A percentile compares a stretch with the other conserved stretches of the same genome.
Evolutionary conservation across 1,284 basidiomycete genomes (phyloP).

Genomic region (Heterobasidion parviporum): DNA sequence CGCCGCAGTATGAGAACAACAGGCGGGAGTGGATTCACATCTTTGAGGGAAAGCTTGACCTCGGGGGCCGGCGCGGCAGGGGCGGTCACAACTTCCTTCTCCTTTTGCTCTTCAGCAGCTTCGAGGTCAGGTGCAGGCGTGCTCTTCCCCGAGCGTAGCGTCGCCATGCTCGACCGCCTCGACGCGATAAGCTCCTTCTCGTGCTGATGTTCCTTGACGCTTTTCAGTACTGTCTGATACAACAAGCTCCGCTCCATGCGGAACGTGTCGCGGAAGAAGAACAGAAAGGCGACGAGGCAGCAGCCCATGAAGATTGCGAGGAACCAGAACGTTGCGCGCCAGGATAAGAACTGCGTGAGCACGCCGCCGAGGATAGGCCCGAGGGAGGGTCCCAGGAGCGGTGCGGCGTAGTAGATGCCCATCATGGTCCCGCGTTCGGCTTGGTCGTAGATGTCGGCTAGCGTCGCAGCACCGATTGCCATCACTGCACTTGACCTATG

Average conservation of each 20-base stretch:
- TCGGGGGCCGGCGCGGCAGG: constrained; percentile 17
- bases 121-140: background rate
- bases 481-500: constrained; percentile 69
- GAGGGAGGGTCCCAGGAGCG: constrained; percentile 44
- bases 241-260: constrained; percentile 70
- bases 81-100: background rate
- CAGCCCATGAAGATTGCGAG: constrained; percentile 55
- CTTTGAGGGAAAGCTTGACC: constrained; percentile 53
- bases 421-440: constrained; percentile 74
- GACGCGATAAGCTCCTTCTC: background rate
- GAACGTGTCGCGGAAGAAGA: constrained; percentile 79
- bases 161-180: constrained; percentile 6
- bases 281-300: constrained; percentile 49
- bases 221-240: constrained; percentile 56
- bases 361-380: constrained; percentile 71
- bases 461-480: constrained; percentile 71
- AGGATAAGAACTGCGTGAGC: constrained; percentile 60
- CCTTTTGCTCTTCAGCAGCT: constrained; percentile 34
- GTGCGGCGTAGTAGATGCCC: constrained; percentile 59
- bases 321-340: constrained; percentile 82
- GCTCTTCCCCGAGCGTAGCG: background rate
- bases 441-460: constrained; percentile 78
- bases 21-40: constrained; percentile 68
- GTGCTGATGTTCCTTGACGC: constrained; percentile 11
- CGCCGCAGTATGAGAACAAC: constrained; percentile 49